phyloP scores from a whole-genome alignment of 148 eudicot genomes.

The Arbutus unedo region DNA sequence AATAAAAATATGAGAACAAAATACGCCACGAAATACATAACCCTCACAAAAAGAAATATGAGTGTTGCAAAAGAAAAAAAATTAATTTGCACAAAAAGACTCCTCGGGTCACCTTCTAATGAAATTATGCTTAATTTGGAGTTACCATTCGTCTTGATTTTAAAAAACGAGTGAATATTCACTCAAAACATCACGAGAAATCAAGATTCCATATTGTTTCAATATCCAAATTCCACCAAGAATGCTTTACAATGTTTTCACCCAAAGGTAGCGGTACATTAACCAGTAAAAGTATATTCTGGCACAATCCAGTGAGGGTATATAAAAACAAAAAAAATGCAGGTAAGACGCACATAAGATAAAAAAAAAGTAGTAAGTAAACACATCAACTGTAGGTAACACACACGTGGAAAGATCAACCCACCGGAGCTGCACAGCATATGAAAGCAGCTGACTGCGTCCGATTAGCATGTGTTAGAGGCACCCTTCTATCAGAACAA shows the following conservation, averaged over 20 bases:
- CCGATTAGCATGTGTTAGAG: not conserved
- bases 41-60: not conserved
- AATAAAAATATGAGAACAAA: not conserved
- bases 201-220: not conserved
- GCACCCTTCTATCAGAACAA: not conserved
- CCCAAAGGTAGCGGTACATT: not conserved
- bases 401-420: not conserved
- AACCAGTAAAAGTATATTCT: not conserved
- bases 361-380: not conserved
- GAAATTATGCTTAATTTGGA: not conserved
- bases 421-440: not conserved
- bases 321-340: not conserved
- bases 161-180: not conserved
- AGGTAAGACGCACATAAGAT: not conserved
- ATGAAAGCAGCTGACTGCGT: not conserved
- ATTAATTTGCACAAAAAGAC: too few relatives aligned
- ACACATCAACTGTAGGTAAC: not conserved
- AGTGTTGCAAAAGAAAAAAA: not conserved
- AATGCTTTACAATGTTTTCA: not conserved
- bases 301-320: not conserved
- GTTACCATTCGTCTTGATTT: not conserved
- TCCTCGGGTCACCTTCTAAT: too few relatives aligned
- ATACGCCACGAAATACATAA: not conserved
- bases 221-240: not conserved
- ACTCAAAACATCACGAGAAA: not conserved